Evolutionary conservation across 139 green algal species (phyloP).

Genomic region (Picochlorum costavermella): DNA sequence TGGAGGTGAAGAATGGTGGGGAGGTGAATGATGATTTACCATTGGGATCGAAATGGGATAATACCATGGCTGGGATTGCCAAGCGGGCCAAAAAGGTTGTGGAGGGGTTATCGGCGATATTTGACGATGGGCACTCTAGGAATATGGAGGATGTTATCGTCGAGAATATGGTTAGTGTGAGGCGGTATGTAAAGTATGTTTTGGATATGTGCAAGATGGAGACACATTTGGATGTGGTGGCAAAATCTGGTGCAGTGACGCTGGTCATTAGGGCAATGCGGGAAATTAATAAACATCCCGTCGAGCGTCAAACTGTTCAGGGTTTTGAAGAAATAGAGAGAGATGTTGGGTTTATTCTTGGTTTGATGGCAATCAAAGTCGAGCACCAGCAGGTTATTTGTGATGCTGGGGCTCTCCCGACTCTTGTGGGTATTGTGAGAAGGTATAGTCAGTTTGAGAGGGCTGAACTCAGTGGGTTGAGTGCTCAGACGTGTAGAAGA

Average conservation of each 20-base stretch:
- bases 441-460: conserved; percentile 18
- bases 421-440: conserved; percentile 61
- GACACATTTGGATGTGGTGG: conserved; percentile 62
- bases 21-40: no score
- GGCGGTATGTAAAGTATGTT: not conserved
- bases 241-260: conserved; percentile 51
- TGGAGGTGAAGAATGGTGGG: no score
- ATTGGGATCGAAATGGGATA: no score
- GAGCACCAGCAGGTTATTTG: conserved; percentile 80
- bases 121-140: no score
- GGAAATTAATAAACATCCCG: conserved; percentile 4
- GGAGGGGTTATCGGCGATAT: no score
- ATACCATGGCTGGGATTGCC: no score
- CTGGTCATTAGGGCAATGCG: conserved; percentile 60
- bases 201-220: conserved; percentile 39
- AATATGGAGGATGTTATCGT: not conserved
- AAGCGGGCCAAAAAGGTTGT: no score
- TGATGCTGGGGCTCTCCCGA: conserved; percentile 47
- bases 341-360: conserved; percentile 84
- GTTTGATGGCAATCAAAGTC: conserved; percentile 81
- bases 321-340: conserved; percentile 68
- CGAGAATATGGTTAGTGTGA: not conserved
- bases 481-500: conserved; percentile 43
- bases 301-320: not conserved
- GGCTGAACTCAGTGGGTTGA: conserved; percentile 8